Evolutionary conservation across 306 rosid species (phyloP).

Genomic region (Malus fusca): DNA sequence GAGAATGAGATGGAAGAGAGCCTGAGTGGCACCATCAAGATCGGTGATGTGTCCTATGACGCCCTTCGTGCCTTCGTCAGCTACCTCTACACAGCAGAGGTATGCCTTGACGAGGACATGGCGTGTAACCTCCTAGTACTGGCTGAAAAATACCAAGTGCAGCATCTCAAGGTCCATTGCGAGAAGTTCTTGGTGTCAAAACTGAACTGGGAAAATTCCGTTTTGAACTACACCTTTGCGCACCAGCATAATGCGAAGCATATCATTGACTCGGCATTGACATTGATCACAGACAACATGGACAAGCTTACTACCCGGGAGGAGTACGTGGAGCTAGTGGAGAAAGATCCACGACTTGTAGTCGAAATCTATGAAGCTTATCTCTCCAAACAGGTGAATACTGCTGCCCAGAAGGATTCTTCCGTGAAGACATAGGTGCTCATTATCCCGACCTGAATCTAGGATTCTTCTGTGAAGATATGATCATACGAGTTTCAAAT

Average conservation of each 20-base stretch:
- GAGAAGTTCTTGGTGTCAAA: conserved; percentile 57
- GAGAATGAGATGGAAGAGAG: conserved; percentile 85
- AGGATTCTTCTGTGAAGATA: neutral
- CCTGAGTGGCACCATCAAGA: conserved; percentile 70
- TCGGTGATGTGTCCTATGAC: conserved; percentile 59
- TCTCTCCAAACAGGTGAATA: conserved; percentile 56
- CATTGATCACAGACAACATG: conserved; percentile 57
- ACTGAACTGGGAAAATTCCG: conserved; percentile 62
- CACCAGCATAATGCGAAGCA: conserved; percentile 62
- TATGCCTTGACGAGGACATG: conserved; percentile 61
- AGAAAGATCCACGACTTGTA: conserved; percentile 60
- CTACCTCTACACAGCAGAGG: conserved; percentile 73
- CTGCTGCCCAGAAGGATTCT: conserved; percentile 43
- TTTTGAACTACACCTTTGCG: conserved; percentile 53
- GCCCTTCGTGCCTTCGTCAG: conserved; percentile 66
- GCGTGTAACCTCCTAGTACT: conserved; percentile 57
- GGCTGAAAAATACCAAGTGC: conserved; percentile 75
- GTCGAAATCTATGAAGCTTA: conserved; percentile 77
- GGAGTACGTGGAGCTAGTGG: conserved; percentile 59
- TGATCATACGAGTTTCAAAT: neutral
- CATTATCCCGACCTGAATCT: neutral
- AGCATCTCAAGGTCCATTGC: conserved; percentile 65
- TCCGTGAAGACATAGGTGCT: conserved; percentile 2
- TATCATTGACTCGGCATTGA: conserved; percentile 54
- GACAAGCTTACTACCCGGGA: conserved; percentile 43